Evolutionary conservation across 768 basidiomycete genomes (phyloP).

Genomic region (Tulasnella sp.): DNA sequence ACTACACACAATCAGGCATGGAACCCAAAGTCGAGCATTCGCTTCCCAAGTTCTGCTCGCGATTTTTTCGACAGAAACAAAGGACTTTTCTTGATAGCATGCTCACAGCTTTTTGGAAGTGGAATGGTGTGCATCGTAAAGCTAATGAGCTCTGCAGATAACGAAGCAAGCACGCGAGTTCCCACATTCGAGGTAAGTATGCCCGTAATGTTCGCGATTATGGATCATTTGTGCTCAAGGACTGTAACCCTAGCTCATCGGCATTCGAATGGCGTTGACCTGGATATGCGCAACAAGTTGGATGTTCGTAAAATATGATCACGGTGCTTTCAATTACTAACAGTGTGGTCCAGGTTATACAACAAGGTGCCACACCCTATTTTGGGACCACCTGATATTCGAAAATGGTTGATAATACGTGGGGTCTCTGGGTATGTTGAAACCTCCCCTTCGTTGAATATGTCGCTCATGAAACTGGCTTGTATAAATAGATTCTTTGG

Average conservation of each 20-base stretch:
- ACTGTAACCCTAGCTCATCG: not conserved
- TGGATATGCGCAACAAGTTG: not conserved
- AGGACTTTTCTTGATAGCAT: slow-evolving; percentile 8
- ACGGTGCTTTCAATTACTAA: not conserved
- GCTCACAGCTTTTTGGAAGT: not conserved
- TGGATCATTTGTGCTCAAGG: not conserved
- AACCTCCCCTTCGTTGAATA: no score
- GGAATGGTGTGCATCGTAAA: slow-evolving; percentile 7
- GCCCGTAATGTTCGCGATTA: not conserved
- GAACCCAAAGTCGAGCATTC: no score
- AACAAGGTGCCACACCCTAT: slow-evolving; percentile 6
- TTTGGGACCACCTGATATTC: slow-evolving; percentile 1
- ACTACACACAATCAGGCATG: no score
- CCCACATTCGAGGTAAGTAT: not conserved
- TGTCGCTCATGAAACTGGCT: no score
- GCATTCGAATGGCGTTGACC: slow-evolving; percentile 1
- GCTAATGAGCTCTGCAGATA: slow-evolving; percentile 2
- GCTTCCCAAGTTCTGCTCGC: no score
- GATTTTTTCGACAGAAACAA: slow-evolving; percentile 7
- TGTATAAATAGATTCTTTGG: no score
- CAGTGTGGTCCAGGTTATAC: slow-evolving; percentile 5
- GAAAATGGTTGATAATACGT: slow-evolving; percentile 4
- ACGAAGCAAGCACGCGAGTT: not conserved
- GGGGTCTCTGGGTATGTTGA: not conserved
- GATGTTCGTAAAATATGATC: slow-evolving; percentile 8